phyloP scores from a whole-genome alignment of 176 grass and related monocot genomes.

The Cenchrus purpureus region DNA sequence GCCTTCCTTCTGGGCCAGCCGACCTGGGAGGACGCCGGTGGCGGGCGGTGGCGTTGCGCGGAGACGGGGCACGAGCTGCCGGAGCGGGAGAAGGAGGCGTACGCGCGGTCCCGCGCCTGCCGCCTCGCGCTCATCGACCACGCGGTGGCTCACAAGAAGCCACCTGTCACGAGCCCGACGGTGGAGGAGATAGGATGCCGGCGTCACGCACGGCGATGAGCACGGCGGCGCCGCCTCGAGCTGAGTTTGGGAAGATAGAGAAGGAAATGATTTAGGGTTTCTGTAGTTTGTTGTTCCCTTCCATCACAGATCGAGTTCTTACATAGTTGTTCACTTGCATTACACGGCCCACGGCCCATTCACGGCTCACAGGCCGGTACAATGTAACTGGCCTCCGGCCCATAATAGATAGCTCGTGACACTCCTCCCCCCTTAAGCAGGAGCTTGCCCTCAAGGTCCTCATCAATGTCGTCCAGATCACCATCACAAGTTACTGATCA shows the following conservation, averaged over 20 bases:
- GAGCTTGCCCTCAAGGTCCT: too few species aligned
- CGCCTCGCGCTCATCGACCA: conserved; percentile 83
- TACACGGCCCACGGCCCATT: too few species aligned
- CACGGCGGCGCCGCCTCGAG: conserved; percentile 52
- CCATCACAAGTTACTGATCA: too few species aligned
- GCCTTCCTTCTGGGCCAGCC: conserved; percentile 75
- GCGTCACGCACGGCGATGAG: conserved; percentile 71
- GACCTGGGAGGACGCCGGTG: conserved; percentile 71
- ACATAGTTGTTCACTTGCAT: too few species aligned
- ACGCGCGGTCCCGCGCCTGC: conserved; percentile 71
- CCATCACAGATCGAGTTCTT: too few species aligned
- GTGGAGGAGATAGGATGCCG: not conserved
- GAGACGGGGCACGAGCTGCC: conserved; percentile 91
- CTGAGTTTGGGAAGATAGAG: not conserved
- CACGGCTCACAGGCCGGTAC: too few species aligned
- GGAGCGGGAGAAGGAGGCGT: conserved; percentile 76
- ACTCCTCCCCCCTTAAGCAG: too few species aligned
- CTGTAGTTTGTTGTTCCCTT: too few species aligned
- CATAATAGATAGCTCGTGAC: too few species aligned
- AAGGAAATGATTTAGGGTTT: too few species aligned
- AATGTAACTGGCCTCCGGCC: not conserved
- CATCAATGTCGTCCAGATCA: too few species aligned
- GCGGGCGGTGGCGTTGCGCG: conserved; percentile 69
- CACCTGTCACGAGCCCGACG: conserved; percentile 50
- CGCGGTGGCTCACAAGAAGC: conserved; percentile 62